Evolutionary conservation across 345 rosid species (phyloP), one percentile per base, ranked within the genome.

Genomic region (Euphorbia lathyris): DNA sequence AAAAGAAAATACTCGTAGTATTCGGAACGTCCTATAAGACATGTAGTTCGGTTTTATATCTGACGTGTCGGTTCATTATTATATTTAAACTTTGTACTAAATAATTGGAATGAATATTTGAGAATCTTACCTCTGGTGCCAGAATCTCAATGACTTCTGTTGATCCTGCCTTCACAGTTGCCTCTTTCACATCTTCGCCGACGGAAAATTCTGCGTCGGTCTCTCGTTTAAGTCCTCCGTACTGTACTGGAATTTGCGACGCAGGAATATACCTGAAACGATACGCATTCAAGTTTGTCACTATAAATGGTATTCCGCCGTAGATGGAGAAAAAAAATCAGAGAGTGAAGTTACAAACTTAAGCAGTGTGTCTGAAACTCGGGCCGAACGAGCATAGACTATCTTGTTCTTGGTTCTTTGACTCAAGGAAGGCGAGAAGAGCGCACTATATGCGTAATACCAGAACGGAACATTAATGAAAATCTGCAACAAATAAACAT

Each of bases 401-500:
- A 70, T 65, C 30, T 76, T 76, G 74, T 22, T 66, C 74, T 70
- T 76, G 61, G 67, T 51, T 60, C 74, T 70, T 51, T 65, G 74
- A 48, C 67, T 38, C 16, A 76, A 40, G 42, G 68, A 76, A 16
- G 79, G 79, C 0, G 74, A 58, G 16, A 76, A 38, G 7, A 76
- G 12, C 10, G 79, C 74, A 65, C 65, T 70, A 16, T 70, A 70
- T 17, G 79, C 74, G 23, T 70, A 76, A 36, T 70, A 76, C 79
- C 79, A 76, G 67, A 65, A 70, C 1, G 79, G 79, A 34, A 76
- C 79, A 59, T 76, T 76, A 67, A 76, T 70, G 22, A 76, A 76
- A 63, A 76, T 58, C 79, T 76, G 22, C 67, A 70, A 45, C 7
- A 29, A 36, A 45, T 9, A 27, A 42, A 23, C 26, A 2, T 1